phyloP scores from a whole-genome alignment of 495 filamentous ascomycete genomes.

The Aspergillus nanangensis region DNA sequence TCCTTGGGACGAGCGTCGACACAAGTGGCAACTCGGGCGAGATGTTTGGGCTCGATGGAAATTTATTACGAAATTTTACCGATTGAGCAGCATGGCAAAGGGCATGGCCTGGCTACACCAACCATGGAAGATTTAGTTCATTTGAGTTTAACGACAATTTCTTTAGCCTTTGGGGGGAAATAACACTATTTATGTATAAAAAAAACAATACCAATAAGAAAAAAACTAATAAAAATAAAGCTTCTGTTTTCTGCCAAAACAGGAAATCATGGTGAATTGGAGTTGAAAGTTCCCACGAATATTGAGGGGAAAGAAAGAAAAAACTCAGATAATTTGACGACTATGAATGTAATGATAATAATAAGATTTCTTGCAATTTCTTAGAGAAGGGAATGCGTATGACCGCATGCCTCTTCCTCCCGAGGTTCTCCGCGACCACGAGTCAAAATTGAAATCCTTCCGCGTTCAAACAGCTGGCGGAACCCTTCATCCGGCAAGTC shows the following conservation, averaged over 20 bases:
- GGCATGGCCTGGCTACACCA: not conserved
- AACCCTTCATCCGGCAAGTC: conserved; percentile 4
- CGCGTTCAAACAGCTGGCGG: conserved; percentile 1
- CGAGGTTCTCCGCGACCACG: conserved; percentile 10
- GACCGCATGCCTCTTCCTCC: conserved; percentile 1
- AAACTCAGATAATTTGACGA: too few species aligned
- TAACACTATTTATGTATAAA: too few species aligned
- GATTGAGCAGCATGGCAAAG: not conserved
- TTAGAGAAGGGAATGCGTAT: not conserved
- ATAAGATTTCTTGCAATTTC: not conserved
- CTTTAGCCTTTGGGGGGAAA: too few species aligned
- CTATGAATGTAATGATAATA: too few species aligned
- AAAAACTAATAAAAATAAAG: too few species aligned
- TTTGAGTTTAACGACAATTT: not conserved
- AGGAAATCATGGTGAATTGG: too few species aligned
- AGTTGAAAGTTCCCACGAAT: too few species aligned
- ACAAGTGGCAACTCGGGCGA: conserved; percentile 25
- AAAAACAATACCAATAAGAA: too few species aligned
- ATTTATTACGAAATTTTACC: not conserved
- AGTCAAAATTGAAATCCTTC: conserved; percentile 9
- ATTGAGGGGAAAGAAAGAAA: too few species aligned
- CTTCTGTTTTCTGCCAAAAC: too few species aligned
- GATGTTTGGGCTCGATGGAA: not conserved
- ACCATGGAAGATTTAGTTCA: too few species aligned
- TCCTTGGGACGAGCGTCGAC: conserved; percentile 11